Base-by-base conservation (phyloP, 2,329 filamentous ascomycete species). In the Ambrosiella xylebori region DNA sequence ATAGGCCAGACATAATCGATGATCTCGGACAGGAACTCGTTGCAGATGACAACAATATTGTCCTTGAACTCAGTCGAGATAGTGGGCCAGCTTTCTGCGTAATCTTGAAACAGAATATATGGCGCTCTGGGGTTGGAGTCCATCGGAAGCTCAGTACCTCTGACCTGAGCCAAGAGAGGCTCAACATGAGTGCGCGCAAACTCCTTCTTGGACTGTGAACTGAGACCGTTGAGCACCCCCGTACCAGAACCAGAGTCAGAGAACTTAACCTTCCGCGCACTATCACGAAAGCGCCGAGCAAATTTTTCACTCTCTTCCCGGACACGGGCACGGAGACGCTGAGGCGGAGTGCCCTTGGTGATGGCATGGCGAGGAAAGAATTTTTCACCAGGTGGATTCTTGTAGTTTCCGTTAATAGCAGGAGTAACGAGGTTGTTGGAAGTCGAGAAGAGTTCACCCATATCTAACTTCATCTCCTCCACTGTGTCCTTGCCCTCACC, bases 401-500 rank as follows among this genome's bases (percentile, higher is more conserved):
- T 77, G 71, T 77, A 77, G 67, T 75, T 76, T 54, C 75, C 75
- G 57, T 77, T 74, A 35, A 77, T 73, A 44, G 75, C 74, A 2
- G 75, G 75, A 1, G 74, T 76, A 41, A 77, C 74, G n/a, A 77
- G 70, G 57, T 77, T 75, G 66, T 76, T 76, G 38, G 73, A 77
- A 0, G 71, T 68, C 0, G 74, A 76, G 61, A 77, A 77, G 5
- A 77, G 69, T 62, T 77, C 75, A 50, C 75, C 74, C 64, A 77
- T 75, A 64, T 77, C 73, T 60, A 76, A 70, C 12, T 74, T 70
- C 75, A 77, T 77, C 67, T 77, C 75, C 61, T 75, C 72, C 1
- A 76, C 70, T 0, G 74, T 77, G 62, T 77, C 75, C 59, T 74
- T 75, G 59, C 74, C 75, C 1, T 70, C 68, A 7, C 75, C 75